Conservation (phyloP, 2,329 filamentous ascomycete genomes). For the Calonectria multiphialidica region DNA sequence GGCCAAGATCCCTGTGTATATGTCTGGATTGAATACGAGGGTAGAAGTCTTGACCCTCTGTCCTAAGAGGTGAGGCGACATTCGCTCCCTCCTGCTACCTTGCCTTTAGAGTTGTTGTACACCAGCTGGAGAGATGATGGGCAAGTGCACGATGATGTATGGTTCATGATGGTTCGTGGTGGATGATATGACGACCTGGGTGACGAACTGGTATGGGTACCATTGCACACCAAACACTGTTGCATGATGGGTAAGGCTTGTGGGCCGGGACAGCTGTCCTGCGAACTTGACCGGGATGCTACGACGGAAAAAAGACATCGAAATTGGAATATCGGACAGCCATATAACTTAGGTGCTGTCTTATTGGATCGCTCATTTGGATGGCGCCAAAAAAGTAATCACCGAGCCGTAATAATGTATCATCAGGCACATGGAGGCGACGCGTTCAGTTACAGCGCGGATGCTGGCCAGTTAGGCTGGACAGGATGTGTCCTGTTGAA, state of each 20-base stretch:
- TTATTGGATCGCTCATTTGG: constrained; percentile 6
- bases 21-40: constrained; percentile 23
- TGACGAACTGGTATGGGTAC: background rate
- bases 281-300: background rate
- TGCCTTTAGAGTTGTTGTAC: constrained; percentile 28
- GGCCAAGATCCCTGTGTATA: constrained; percentile 26
- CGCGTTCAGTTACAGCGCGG: constrained; percentile 1
- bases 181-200: background rate
- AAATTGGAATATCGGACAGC: background rate
- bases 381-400: constrained; percentile 16
- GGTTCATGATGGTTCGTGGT: constrained; percentile 24
- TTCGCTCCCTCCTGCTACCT: constrained; percentile 29
- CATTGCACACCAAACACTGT: background rate
- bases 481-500: constrained; percentile 20
- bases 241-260: background rate
- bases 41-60: constrained; percentile 6
- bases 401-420: constrained; percentile 19
- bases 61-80: constrained; percentile 25
- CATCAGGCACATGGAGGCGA: background rate
- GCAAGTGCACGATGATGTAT: constrained; percentile 26
- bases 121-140: constrained; percentile 28
- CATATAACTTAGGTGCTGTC: background rate
- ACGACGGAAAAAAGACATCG: background rate
- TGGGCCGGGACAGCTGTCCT: background rate
- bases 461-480: constrained; percentile 18